Evolutionary conservation across 2,329 filamentous ascomycete species (phyloP).

Genomic region (Diaporthe amygdali): DNA sequence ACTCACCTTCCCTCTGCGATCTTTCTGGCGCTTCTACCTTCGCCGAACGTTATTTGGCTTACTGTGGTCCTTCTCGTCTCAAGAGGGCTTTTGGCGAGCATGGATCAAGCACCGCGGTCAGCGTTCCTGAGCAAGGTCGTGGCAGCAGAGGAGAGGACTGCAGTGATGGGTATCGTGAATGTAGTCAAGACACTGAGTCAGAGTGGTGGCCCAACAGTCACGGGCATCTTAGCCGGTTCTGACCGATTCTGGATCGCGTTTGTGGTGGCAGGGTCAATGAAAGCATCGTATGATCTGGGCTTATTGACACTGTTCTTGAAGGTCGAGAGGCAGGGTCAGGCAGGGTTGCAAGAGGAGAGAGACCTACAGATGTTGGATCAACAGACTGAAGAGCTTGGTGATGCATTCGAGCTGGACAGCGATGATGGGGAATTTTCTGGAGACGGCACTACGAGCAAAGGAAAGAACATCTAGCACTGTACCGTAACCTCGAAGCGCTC

Average conservation of each 20-base stretch:
- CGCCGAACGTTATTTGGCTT: slow-evolving; percentile 56
- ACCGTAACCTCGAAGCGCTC: no score
- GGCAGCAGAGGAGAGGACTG: slow-evolving; percentile 69
- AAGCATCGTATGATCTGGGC: slow-evolving; percentile 63
- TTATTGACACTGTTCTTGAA: slow-evolving; percentile 23
- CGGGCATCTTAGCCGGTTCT: slow-evolving; percentile 64
- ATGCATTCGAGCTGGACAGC: slow-evolving; percentile 13
- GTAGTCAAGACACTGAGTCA: slow-evolving; percentile 70
- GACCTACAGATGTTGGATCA: background rate
- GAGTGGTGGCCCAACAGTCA: slow-evolving; percentile 66
- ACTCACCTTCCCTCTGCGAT: slow-evolving; percentile 74
- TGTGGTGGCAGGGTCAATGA: slow-evolving; percentile 65
- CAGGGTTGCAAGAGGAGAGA: background rate
- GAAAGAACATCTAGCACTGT: background rate
- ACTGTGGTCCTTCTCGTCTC: slow-evolving; percentile 65
- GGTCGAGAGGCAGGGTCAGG: slow-evolving; percentile 8
- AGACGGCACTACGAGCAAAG: background rate
- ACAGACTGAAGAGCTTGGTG: background rate
- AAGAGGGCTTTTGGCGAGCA: slow-evolving; percentile 66
- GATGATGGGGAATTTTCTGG: background rate
- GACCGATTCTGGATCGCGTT: slow-evolving; percentile 67
- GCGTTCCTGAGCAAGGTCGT: slow-evolving; percentile 73
- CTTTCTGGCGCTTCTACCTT: slow-evolving; percentile 66
- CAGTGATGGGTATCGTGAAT: slow-evolving; percentile 74
- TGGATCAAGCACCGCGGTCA: slow-evolving; percentile 74